These are phyloP conservation scores for Aspergillus aculeatinus DNA, from an alignment of 2,329 filamentous ascomycete genomes.

Conservation along the genomic window DNA sequence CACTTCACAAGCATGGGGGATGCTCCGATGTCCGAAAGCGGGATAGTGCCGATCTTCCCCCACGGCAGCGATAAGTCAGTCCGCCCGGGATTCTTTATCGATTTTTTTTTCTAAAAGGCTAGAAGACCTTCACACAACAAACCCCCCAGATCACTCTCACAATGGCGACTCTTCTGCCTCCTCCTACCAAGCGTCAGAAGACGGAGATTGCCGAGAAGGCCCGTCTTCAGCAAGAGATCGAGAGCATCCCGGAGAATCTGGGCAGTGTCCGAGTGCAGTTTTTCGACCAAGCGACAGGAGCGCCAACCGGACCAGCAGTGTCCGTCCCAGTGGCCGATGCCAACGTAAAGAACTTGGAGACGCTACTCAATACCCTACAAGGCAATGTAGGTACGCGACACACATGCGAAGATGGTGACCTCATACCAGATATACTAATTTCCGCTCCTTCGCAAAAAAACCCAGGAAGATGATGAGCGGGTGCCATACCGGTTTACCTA, in stretches of 20 bases:
- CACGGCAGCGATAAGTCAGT: constrained; percentile 20
- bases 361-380: constrained; percentile 80
- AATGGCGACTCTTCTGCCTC: constrained; percentile 82
- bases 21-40: constrained; percentile 14
- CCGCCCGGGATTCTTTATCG: constrained; percentile 10
- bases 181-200: constrained; percentile 83
- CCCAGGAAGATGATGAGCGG: constrained; percentile 57
- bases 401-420: constrained; percentile 6
- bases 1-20: too few relatives aligned
- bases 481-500: constrained; percentile 68
- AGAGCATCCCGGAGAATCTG: constrained; percentile 62
- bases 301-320: constrained; percentile 68
- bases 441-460: not conserved
- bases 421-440: constrained; percentile 2
- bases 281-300: constrained; percentile 71
- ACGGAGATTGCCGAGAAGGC: constrained; percentile 70
- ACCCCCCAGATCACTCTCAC: constrained; percentile 10
- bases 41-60: constrained; percentile 18
- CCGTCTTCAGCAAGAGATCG: constrained; percentile 72
- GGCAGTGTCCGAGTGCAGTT: constrained; percentile 86
- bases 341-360: constrained; percentile 82
- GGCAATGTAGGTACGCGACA: constrained; percentile 58
- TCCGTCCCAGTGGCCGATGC: constrained; percentile 81
- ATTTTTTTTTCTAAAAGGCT: constrained; percentile 19
- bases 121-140: constrained; percentile 1